Evolutionary conservation across 805 yeast species (phyloP).

Genomic region (Danielia oregonensis): DNA sequence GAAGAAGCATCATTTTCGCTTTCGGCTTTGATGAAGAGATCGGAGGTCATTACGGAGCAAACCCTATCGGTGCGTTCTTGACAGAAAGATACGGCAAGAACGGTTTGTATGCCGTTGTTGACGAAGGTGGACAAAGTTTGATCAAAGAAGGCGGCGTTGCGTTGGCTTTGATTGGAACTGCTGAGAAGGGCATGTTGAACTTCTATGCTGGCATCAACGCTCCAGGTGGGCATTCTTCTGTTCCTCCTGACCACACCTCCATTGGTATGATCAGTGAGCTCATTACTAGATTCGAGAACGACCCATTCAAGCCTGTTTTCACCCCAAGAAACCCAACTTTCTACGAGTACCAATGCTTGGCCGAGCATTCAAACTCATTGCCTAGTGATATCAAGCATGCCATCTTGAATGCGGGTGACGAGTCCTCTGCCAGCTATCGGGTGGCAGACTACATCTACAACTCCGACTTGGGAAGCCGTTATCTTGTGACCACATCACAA

Average conservation of each 20-base stretch:
- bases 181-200: constrained; percentile 16
- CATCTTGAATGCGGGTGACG: constrained; percentile 28
- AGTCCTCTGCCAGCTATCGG: constrained; percentile 24
- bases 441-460: constrained; percentile 26
- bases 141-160: constrained; percentile 14
- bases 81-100: constrained; percentile 56
- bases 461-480: constrained; percentile 20
- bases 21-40: constrained; percentile 83
- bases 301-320: constrained; percentile 12
- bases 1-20: constrained; percentile 59
- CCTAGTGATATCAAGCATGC: constrained; percentile 4
- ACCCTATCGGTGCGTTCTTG: constrained; percentile 43
- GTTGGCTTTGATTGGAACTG: constrained; percentile 16
- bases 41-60: constrained; percentile 62
- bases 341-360: constrained; percentile 17
- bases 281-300: constrained; percentile 7
- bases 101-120: constrained; percentile 61
- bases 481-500: constrained; percentile 54
- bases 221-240: constrained; percentile 21
- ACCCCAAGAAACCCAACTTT: constrained; percentile 17
- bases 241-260: constrained; percentile 19
- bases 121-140: constrained; percentile 45
- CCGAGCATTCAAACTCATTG: constrained; percentile 21
- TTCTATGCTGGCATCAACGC: constrained; percentile 11
- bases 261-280: constrained; percentile 16